Evolutionary conservation across 495 filamentous ascomycete genomes (phyloP).

Genomic region (Aspergillus conjunctus): DNA sequence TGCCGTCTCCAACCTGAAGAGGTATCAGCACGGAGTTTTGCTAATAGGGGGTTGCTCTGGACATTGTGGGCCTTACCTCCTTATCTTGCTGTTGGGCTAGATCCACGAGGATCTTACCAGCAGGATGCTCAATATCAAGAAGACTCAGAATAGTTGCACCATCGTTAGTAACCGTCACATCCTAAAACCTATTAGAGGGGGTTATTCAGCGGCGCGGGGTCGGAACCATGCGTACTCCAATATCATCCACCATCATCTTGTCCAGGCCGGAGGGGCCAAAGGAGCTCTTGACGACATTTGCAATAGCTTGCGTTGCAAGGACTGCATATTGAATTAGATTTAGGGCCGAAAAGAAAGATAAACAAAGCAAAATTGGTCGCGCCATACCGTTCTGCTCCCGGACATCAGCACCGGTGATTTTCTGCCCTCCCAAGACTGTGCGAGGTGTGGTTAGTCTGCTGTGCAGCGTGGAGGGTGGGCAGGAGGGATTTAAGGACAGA

Average conservation of each 20-base stretch:
- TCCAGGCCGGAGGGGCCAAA: constrained; percentile 96
- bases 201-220: constrained; percentile 31
- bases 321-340: constrained; percentile 54
- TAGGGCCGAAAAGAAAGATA: constrained; percentile 5
- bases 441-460: constrained; percentile 35
- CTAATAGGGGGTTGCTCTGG: neutral
- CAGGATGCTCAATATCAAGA: constrained; percentile 95
- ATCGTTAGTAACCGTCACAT: constrained; percentile 99
- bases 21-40: constrained; percentile 23
- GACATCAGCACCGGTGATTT: constrained; percentile 94
- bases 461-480: constrained; percentile 22
- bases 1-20: constrained; percentile 84
- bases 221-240: constrained; percentile 66
- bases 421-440: constrained; percentile 84
- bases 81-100: constrained; percentile 98
- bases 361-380: neutral
- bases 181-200: constrained; percentile 49
- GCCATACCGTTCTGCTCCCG: constrained; percentile 88
- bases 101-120: constrained; percentile 97
- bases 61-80: constrained; percentile 57
- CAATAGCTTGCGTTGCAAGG: constrained; percentile 91
- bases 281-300: constrained; percentile 98
- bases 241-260: constrained; percentile 99
- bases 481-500: neutral
- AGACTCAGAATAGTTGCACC: constrained; percentile 94